These are phyloP conservation scores for Saksenaea vasiformis DNA, from an alignment of 371 early-diverging fungal species.

Conservation along the genomic window DNA sequence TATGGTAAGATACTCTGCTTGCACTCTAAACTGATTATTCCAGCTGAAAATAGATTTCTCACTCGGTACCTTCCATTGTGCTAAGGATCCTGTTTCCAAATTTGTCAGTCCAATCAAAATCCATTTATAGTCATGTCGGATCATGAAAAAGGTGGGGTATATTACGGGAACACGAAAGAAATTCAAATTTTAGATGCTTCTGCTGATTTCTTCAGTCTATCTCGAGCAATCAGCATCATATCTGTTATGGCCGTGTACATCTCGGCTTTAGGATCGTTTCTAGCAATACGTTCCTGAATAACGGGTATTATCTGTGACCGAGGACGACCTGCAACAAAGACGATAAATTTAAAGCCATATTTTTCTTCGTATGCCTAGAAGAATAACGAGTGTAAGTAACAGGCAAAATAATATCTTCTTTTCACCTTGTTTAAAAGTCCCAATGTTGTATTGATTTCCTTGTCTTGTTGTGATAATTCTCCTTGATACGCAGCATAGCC, in stretches of 20 bases:
- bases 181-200: conserved; percentile 22
- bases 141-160: neutral
- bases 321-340: conserved; percentile 86
- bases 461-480: conserved; percentile 36
- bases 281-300: conserved; percentile 64
- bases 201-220: conserved; percentile 66
- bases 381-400: neutral
- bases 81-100: no score
- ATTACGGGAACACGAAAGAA: neutral
- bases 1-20: no score
- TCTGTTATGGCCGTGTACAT: conserved; percentile 65
- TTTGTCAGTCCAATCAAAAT: neutral
- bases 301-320: conserved; percentile 73
- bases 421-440: conserved; percentile 67
- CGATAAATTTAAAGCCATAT: conserved; percentile 88
- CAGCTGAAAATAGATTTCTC: no score
- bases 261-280: conserved; percentile 55
- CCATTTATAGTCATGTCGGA: neutral
- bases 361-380: conserved; percentile 73
- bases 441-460: conserved; percentile 34
- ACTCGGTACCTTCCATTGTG: no score
- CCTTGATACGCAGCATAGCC: conserved; percentile 48
- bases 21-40: no score
- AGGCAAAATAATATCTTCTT: neutral
- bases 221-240: conserved; percentile 79